Conservation (phyloP, 345 rosid species). For the Erodium maritimum region DNA sequence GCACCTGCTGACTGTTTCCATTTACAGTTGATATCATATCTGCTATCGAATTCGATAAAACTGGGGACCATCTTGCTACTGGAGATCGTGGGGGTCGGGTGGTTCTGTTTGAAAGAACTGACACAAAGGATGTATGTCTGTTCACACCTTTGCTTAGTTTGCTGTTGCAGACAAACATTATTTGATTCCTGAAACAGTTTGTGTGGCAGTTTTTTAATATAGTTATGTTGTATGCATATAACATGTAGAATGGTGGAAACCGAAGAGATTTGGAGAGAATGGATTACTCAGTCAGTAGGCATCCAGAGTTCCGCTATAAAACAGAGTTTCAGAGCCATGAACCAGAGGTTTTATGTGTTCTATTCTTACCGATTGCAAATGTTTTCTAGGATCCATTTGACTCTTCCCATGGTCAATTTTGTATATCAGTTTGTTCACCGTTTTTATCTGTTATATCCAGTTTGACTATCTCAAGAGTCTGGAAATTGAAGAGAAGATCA, state of each 20-base stretch:
- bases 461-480: conserved; percentile 94
- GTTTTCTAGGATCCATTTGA: conserved; percentile 1
- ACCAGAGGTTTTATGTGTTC: conserved; percentile 53
- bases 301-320: conserved; percentile 81
- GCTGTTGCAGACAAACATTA: neutral
- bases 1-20: conserved; percentile 11
- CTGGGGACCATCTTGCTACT: conserved; percentile 79
- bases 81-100: conserved; percentile 98
- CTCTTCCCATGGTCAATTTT: conserved; percentile 1
- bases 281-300: conserved; percentile 39
- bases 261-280: conserved; percentile 61
- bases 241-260: conserved; percentile 45
- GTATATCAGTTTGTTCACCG: neutral
- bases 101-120: conserved; percentile 84
- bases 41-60: conserved; percentile 74
- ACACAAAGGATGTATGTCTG: conserved; percentile 42
- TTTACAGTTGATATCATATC: conserved; percentile 85
- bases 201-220: too few species aligned
- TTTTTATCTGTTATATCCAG: conserved; percentile 22
- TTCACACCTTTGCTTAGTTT: neutral
- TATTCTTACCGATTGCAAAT: neutral
- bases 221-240: conserved; percentile 9
- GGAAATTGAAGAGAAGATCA: conserved; percentile 98
- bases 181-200: conserved; percentile 1
- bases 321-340: conserved; percentile 97